Base-by-base conservation (phyloP, 169 alveolate species). In the Miamiensis avidus region DNA sequence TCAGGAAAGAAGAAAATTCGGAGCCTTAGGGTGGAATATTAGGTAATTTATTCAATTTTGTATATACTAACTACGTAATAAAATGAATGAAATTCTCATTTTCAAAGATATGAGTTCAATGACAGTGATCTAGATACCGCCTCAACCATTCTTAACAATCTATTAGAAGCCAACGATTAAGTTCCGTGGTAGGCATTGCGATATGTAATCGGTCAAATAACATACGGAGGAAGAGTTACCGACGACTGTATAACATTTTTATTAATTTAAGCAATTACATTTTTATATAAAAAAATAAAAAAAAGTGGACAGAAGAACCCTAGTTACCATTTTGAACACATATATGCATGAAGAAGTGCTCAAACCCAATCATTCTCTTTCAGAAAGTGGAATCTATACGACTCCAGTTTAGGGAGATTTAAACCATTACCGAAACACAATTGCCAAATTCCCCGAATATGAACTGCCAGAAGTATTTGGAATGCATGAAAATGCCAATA, bases 21-120 rank as follows among this genome's bases (percentile, higher is more conserved):
- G 98, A 0, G 96, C 97, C 1, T 91, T 96, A n/a, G 98, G 98
- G 1, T 96, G 98, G 98, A 96, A 96, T 89, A 92, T 96, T 29
- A 92, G 69, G 69, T 49, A 49, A 93, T 93, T 31, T 92, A 88
- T 4, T 93, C 93, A 95, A 86, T 88, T 65, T 86, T 93, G 0
- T 81, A 91, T 1, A 49, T 84, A 34, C 87, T 83, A 74, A 83
- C 90, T 26, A 89, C 86, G 69, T 49, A 11, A 49, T 49, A 11
- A 49, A 49, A 49, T 11, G 4, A 11, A 49, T 11, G 20, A 49
- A 49, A n/a, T n/a, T n/a, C n/a, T n/a, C n/a, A n/a, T n/a, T n/a
- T n/a, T n/a, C n/a, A n/a, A 49, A 49, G 92, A 84, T 96, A 96
- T 81, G 97, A 96, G 74, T 96, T 96, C 82, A 96, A 95, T 79